Evolutionary conservation across 2,329 filamentous ascomycete genomes (phyloP), one percentile per base, ranked within the genome.

Genomic region (Fusarium newnesense): DNA sequence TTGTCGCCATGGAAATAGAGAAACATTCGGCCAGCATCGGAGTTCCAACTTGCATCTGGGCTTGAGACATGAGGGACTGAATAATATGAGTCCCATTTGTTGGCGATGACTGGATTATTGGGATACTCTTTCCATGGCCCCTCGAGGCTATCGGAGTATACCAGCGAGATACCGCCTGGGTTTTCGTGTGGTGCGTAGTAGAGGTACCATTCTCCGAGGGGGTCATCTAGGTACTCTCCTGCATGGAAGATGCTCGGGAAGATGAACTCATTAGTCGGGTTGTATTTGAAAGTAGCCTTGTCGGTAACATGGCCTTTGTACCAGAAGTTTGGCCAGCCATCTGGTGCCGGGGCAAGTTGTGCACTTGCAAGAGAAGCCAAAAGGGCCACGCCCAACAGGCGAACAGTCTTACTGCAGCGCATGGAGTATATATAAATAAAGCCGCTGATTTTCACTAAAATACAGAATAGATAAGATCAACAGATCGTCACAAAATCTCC

Each of bases 141-240:
- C 1, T 73, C 70, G 0, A 73, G 61, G 26, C 39, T 62, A 26
- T 76, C 70, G 10, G 76, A 66, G 57, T 77, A 78, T 9, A 73
- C 63, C 1, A 78, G 54, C 0, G 72, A 76, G 36, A 78, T 75
- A 5, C 76, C 76, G 0, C 76, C 76, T 0, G 76, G 76, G 26
- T 77, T 71, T 2, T 78, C 76, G 47, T 78, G 76, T 2, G 76
- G 76, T 37, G 76, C 76, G n/a, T 78, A 78, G 71, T 78, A 78
- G 3, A 78, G 47, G 36, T 78, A 77, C 76, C 76, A 78, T 37
- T 78, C 72, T 8, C 60, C 76, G 0, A 76, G 67, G 11, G 76
- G 74, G 1, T 68, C 34, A 1, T 73, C 53, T 3, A 78, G 43
- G 21, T 76, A 70, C 4, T 52, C 26, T 18, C 75, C 73, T 4